Percentiles rank a stretch among this genome's conserved stretches.
These are phyloP conservation scores for Raddia distichophylla DNA, from an alignment of 176 grass and related monocot genomes.

Conservation along the genomic window DNA sequence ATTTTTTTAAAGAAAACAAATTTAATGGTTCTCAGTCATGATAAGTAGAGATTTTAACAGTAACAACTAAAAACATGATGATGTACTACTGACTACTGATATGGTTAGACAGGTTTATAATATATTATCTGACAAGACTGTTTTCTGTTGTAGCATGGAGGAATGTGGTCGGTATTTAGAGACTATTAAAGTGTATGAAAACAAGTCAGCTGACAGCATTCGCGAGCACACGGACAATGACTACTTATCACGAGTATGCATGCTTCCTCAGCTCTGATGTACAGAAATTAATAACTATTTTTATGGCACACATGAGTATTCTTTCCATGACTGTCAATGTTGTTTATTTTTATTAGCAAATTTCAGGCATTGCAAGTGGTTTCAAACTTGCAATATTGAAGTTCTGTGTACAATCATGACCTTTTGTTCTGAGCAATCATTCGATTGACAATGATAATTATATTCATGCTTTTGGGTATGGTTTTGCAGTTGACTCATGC, in stretches of 20 bases:
- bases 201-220: constrained; percentile 88
- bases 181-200: constrained; percentile 99
- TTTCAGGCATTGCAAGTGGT: constrained; percentile 11
- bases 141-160: constrained; percentile 70
- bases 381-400: not conserved
- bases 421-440: not conserved
- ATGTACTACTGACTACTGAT: not conserved
- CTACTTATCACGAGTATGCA: constrained; percentile 88
- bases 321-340: not conserved
- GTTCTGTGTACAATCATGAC: not conserved
- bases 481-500: constrained; percentile 79
- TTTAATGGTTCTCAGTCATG: constrained; percentile 9
- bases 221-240: constrained; percentile 83
- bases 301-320: not conserved
- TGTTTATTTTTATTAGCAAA: not conserved
- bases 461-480: constrained; percentile 35
- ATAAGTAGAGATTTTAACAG: not conserved
- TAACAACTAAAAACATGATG: not conserved
- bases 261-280: not conserved
- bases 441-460: not conserved
- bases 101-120: constrained; percentile 3
- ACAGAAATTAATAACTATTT: not conserved
- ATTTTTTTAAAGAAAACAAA: not conserved
- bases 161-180: constrained; percentile 96
- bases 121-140: constrained; percentile 31